Base-by-base conservation (phyloP, 2,329 filamentous ascomycete genomes). In the Aspergillus sp. region DNA sequence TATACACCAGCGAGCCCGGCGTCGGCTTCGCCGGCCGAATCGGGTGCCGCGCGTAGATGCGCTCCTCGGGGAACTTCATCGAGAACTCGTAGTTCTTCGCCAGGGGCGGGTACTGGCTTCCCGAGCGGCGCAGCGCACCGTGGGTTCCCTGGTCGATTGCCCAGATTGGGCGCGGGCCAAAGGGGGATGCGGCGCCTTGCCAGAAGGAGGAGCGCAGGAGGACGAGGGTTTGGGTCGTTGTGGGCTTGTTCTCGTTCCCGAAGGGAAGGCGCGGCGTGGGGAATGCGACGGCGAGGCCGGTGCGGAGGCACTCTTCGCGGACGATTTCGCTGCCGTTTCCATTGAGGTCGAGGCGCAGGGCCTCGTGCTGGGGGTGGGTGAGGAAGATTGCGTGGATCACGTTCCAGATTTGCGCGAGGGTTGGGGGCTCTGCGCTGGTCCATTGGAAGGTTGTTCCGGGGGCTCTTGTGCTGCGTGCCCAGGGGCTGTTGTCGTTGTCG, bases 1-100 rank as follows among this genome's bases (percentile, higher is more conserved):
- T 92, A 80, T 94, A 94, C 67, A 91, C 84, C 63, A 90, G 83
- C 1, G 88, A 85, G 3, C 90, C 89, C 0, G 89, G 89, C 1
- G 81, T 79, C 5, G 91, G 91, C 79, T 94, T 93, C 38, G 87
- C 83, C 1, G 87, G 87, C 8, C 91, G 87, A 7, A 89, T 82
- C 3, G 91, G 91, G 76, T 93, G 91, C 76, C 85, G 87, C 11
- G 86, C 81, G 73, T 90, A 85, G 11, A 85, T 77, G 4, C 79
- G 79, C 59, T 82, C 72, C 4, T 79, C 73, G 13, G 81, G 80
- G 61, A 83, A 75, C 13, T 81, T 78, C 38, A 80, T 84, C 3
- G 81, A 54, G 23, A 69, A 68, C 57, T 69, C 64, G 45, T 68
- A 69, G 59, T 68, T 69, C 46, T 69, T 61, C 1, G 67, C 83